Base-by-base conservation (phyloP, 257 asterid species). In the Capsicum baccatum region DNA sequence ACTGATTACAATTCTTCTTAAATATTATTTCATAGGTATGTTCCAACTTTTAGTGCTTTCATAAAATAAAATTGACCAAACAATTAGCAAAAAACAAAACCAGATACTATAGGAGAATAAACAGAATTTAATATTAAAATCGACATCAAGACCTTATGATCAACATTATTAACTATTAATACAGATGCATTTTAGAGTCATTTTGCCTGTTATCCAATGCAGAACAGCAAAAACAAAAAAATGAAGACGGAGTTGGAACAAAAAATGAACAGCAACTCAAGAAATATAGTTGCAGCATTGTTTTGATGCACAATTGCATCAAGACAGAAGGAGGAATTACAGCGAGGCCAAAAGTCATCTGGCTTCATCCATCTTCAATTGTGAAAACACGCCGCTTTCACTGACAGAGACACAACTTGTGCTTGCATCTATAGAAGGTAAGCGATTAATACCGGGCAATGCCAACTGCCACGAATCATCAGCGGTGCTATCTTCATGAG, bases 311-410 rank as follows among this genome's bases (percentile, higher is more conserved):
- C n/a, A 73, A 48, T 47, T 73, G 15, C 42, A 12, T 73, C 1
- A 26, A 73, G 37, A 63, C 71, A 62, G 16, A 6, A 79, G 11
- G 6, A 6, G 13, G 14, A 42, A 19, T 47, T 71, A 11, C 79
- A n/a, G 4, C 42, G 8, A 60, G 17, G 26, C 47, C n/a, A 78
- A 14, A 21, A 17, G 59, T 90, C 88, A 90, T 79, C 93, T 86
- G 6, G 90, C 89, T 80, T 87, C 91, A 76, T 88, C 86, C 15
- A 87, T 33, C 9, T 11, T 86, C 86, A 90, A 69, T 17, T 79
- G 88, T 8, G 93, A 92, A 63, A 91, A 90, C 10, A 86, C 91
- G 85, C 81, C 87, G 12, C 85, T 82, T 1, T 85, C 90, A 86
- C 70, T 67, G 26, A 64, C 85, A 55, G 59, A 71, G 26, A 73